These are phyloP conservation scores for Favolaschia claudopus DNA, from an alignment of 768 basidiomycete species.

Conservation along the genomic window DNA sequence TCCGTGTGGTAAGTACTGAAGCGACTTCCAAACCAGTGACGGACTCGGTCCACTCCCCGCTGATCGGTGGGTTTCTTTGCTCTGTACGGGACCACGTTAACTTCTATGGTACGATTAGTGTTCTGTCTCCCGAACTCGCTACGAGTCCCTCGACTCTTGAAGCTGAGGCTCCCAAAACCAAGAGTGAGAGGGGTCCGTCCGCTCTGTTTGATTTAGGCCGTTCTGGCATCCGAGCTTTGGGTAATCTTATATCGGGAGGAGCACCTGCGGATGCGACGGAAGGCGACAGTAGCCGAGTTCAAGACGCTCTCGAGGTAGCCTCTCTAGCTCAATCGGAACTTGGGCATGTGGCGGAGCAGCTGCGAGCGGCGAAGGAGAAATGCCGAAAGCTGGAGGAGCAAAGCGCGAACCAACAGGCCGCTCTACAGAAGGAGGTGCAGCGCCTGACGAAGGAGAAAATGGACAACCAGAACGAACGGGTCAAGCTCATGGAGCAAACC, in stretches of 20 bases:
- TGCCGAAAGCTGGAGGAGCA: background rate
- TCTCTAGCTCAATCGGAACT: background rate
- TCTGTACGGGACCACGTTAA: too few species aligned
- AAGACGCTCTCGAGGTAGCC: conserved; percentile 3
- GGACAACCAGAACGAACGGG: too few species aligned
- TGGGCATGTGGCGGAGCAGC: background rate
- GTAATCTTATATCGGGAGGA: background rate
- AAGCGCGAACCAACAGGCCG: background rate
- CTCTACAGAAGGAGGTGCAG: background rate
- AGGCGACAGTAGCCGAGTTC: background rate
- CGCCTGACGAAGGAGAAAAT: background rate
- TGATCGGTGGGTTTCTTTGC: too few species aligned
- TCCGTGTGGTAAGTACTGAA: too few species aligned
- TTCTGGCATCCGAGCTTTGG: background rate
- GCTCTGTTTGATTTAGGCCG: background rate
- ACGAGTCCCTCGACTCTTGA: too few species aligned
- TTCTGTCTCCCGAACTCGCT: too few species aligned
- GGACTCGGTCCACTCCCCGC: too few species aligned
- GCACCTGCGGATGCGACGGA: background rate
- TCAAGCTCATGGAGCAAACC: background rate
- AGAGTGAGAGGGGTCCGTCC: background rate
- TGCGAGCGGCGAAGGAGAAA: background rate
- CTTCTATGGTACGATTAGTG: too few species aligned
- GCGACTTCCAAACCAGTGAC: background rate
- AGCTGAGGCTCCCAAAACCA: background rate